Evolutionary conservation across 179 eudicot genomes (phyloP).

Genomic region (Drosera spatulata): DNA sequence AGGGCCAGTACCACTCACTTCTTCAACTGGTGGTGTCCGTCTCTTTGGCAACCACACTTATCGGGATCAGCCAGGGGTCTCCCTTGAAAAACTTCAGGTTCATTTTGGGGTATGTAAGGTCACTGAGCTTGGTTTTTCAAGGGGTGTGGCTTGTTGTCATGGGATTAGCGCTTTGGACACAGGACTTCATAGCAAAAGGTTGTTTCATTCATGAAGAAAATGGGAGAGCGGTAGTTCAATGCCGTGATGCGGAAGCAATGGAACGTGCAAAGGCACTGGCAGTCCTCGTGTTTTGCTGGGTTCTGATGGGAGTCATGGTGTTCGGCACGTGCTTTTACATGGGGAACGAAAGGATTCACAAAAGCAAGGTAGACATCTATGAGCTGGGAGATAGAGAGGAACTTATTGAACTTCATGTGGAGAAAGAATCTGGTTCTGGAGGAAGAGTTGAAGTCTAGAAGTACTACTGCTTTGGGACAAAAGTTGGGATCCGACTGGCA

Average conservation of each 20-base stretch:
- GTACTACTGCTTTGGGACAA: not conserved
- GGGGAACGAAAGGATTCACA: not conserved
- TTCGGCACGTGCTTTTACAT: not conserved
- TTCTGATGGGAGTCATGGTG: slow-evolving; percentile 5
- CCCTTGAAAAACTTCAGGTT: not conserved
- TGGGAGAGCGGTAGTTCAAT: not conserved
- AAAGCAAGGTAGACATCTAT: not conserved
- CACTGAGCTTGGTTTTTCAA: slow-evolving; percentile 2
- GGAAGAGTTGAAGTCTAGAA: not conserved
- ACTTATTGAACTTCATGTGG: not conserved
- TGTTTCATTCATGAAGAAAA: slow-evolving; percentile 1
- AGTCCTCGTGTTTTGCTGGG: slow-evolving; percentile 5
- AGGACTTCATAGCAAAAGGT: slow-evolving; percentile 5
- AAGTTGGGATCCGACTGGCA: not conserved
- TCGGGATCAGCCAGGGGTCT: not conserved
- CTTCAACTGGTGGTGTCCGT: slow-evolving; percentile 19
- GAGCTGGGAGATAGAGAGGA: not conserved
- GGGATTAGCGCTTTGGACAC: slow-evolving; percentile 12
- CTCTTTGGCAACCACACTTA: slow-evolving; percentile 21
- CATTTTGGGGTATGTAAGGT: slow-evolving; percentile 1
- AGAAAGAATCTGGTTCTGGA: not conserved
- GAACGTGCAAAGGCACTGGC: slow-evolving; percentile 11
- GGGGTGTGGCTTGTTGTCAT: slow-evolving; percentile 9
- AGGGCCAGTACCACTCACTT: slow-evolving; percentile 32
- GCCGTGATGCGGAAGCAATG: not conserved